phyloP scores from a whole-genome alignment of 768 basidiomycete species.

The Tulasnella sp. region DNA sequence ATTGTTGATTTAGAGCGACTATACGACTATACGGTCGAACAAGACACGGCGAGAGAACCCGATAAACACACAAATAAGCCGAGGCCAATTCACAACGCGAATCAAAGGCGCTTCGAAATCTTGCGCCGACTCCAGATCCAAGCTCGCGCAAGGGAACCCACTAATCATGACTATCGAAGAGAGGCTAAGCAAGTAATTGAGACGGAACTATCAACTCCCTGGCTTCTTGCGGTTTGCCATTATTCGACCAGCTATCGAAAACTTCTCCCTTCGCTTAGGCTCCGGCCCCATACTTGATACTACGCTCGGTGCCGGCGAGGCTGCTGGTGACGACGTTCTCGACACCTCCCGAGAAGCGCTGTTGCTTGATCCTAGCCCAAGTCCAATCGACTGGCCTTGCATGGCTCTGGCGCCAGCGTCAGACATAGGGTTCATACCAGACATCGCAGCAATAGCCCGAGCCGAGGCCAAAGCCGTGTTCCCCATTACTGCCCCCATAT shows the following conservation, averaged over 20 bases:
- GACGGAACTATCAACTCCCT: background rate
- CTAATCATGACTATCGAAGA: no score
- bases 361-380: background rate
- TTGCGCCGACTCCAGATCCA: no score
- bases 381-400: background rate
- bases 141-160: no score
- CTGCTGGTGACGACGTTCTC: background rate
- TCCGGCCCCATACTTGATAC: background rate
- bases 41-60: no score
- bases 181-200: no score
- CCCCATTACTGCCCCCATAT: background rate
- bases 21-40: no score
- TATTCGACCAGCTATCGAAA: background rate
- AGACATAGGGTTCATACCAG: background rate
- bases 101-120: no score
- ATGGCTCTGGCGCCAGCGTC: background rate
- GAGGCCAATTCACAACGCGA: no score
- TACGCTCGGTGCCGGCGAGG: background rate
- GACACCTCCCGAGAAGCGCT: background rate
- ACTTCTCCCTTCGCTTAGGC: background rate
- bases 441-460: background rate
- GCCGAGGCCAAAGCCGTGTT: background rate
- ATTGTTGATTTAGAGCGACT: no score
- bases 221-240: background rate
- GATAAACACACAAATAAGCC: no score